phyloP scores from a whole-genome alignment of 352 stramenopile species.

The Globisporangium alternatum region DNA sequence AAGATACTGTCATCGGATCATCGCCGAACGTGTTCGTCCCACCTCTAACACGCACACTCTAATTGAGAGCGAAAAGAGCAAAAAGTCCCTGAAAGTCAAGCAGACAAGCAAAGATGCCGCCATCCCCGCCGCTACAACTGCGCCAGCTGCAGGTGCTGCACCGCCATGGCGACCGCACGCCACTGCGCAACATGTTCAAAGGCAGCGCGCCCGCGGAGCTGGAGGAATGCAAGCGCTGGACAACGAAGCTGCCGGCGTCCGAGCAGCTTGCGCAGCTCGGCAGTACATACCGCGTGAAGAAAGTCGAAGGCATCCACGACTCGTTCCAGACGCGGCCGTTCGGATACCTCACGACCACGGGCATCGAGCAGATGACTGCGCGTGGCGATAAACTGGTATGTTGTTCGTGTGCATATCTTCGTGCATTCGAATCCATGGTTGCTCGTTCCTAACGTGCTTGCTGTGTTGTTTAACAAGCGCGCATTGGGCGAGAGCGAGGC shows the following conservation, averaged over 20 bases:
- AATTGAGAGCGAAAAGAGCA: not conserved
- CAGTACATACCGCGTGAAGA: conserved; percentile 25
- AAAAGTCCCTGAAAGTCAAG: not conserved
- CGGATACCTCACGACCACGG: conserved; percentile 58
- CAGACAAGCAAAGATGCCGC: conserved; percentile 12
- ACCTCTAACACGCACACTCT: conserved; percentile 3
- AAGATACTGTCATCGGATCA: not conserved
- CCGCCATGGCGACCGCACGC: conserved; percentile 77
- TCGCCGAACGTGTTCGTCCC: not conserved
- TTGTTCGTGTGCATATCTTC: not conserved
- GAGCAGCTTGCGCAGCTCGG: conserved; percentile 36
- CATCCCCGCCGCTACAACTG: conserved; percentile 29
- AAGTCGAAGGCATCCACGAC: conserved; percentile 15
- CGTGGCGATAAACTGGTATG: conserved; percentile 41
- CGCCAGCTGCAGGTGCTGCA: conserved; percentile 79
- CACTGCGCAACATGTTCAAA: conserved; percentile 66
- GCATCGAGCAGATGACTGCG: conserved; percentile 64
- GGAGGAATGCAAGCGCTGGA: conserved; percentile 45
- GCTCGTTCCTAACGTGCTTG: not conserved
- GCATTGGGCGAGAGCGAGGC: conserved; percentile 40
- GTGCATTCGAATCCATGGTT: not conserved
- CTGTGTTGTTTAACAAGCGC: conserved; percentile 18
- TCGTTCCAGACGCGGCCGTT: conserved; percentile 61
- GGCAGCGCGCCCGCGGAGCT: conserved; percentile 27
- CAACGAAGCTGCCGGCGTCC: conserved; percentile 35